These are phyloP conservation scores for Graphilbum fragrans DNA, from an alignment of 2,329 filamentous ascomycete genomes.

Conservation along the genomic window DNA sequence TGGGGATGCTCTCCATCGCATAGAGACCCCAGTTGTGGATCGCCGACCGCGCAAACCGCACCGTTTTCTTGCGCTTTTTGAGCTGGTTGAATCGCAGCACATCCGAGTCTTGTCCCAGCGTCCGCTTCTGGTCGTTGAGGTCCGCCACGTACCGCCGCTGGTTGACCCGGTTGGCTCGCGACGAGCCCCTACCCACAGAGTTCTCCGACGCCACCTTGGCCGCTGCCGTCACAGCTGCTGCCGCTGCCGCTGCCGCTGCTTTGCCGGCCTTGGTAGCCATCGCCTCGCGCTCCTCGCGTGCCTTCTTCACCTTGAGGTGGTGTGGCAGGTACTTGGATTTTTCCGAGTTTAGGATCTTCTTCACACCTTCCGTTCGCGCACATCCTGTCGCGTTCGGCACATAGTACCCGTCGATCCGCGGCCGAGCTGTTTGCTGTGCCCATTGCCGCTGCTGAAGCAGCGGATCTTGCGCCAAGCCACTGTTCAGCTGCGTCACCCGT, in stretches of 20 bases:
- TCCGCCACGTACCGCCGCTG: slow-evolving; percentile 91
- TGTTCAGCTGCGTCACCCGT: slow-evolving; percentile 43
- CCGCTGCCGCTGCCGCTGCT: slow-evolving; percentile 54
- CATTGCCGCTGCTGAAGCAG: not conserved
- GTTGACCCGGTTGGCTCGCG: slow-evolving; percentile 86
- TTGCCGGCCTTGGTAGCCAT: slow-evolving; percentile 51
- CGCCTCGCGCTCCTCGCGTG: slow-evolving; percentile 80
- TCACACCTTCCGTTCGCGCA: slow-evolving; percentile 83
- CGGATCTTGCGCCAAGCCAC: not conserved
- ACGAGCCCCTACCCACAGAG: slow-evolving; percentile 74
- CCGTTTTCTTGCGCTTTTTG: slow-evolving; percentile 98
- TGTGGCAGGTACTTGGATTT: slow-evolving; percentile 98
- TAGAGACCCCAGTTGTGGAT: slow-evolving; percentile 99
- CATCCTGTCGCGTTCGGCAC: slow-evolving; percentile 76
- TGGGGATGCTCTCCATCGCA: slow-evolving; percentile 91
- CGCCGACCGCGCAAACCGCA: slow-evolving; percentile 92
- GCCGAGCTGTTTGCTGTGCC: slow-evolving; percentile 14
- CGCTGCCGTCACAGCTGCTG: slow-evolving; percentile 54
- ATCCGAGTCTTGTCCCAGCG: slow-evolving; percentile 71
- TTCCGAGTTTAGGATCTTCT: slow-evolving; percentile 92
- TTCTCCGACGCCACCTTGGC: slow-evolving; percentile 69
- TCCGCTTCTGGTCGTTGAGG: slow-evolving; percentile 88
- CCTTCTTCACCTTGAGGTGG: slow-evolving; percentile 90
- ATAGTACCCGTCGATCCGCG: slow-evolving; percentile 55
- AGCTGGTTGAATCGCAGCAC: slow-evolving; percentile 97